These are phyloP conservation scores for Psidium friedrichsthalianum DNA, from an alignment of 345 rosid species.

Conservation along the genomic window DNA sequence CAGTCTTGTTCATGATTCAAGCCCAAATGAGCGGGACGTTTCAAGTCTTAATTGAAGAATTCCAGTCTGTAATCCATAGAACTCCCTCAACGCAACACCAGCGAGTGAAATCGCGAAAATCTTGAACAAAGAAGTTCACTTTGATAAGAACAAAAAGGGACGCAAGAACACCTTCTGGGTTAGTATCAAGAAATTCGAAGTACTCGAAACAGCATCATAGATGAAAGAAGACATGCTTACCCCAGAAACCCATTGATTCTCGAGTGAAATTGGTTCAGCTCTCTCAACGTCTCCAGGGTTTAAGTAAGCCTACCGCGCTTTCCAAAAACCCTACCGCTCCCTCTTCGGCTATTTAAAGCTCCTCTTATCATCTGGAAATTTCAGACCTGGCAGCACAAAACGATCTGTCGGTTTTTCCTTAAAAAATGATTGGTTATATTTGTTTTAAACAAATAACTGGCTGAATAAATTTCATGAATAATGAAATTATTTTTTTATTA, in stretches of 20 bases:
- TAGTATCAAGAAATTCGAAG: neutral
- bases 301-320: neutral
- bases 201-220: neutral
- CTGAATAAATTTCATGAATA: too few species aligned
- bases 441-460: too few species aligned
- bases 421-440: neutral
- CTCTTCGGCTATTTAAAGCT: neutral
- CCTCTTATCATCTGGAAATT: neutral
- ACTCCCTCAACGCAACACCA: neutral
- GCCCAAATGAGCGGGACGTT: neutral
- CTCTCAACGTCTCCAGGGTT: neutral
- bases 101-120: neutral
- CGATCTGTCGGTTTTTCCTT: neutral
- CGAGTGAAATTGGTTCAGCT: neutral
- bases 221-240: neutral
- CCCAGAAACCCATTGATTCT: neutral
- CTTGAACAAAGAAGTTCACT: neutral
- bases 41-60: neutral
- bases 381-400: neutral
- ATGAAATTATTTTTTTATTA: too few species aligned
- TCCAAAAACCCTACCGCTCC: neutral
- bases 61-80: neutral
- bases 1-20: neutral
- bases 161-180: neutral
- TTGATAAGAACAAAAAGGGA: neutral